Percentiles rank a stretch among this genome's conserved stretches.
phyloP scores from a whole-genome alignment of 805 yeast genomes.

The Ogataea dorogensis region DNA sequence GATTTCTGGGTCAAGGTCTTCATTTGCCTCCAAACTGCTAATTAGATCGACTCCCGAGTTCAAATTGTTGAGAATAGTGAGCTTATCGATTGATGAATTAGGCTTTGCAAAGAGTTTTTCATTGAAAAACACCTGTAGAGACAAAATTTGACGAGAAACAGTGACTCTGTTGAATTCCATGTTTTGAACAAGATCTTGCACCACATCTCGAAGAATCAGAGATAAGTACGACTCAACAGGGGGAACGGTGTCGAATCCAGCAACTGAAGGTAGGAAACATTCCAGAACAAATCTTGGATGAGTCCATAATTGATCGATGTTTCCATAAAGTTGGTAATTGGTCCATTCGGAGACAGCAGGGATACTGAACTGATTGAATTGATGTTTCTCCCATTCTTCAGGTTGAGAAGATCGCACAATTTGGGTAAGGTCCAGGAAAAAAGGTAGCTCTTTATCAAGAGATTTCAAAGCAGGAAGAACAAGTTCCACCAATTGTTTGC shows the following conservation, averaged over 20 bases:
- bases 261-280: slow-evolving; percentile 52
- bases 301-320: slow-evolving; percentile 67
- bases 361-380: slow-evolving; percentile 24
- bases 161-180: slow-evolving; percentile 88
- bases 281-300: slow-evolving; percentile 60
- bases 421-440: slow-evolving; percentile 39
- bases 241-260: slow-evolving; percentile 68
- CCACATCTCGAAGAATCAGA: slow-evolving; percentile 69
- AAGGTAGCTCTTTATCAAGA: slow-evolving; percentile 40
- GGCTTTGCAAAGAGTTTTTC: slow-evolving; percentile 64
- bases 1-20: slow-evolving; percentile 27
- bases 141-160: slow-evolving; percentile 78
- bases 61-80: slow-evolving; percentile 40
- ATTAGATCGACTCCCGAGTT: slow-evolving; percentile 40
- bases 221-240: slow-evolving; percentile 49
- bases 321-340: slow-evolving; percentile 38
- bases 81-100: slow-evolving; percentile 74
- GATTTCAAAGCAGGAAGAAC: slow-evolving; percentile 52
- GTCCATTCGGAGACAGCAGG: slow-evolving; percentile 39
- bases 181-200: slow-evolving; percentile 70
- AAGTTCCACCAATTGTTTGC: slow-evolving; percentile 47
- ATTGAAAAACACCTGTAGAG: slow-evolving; percentile 69
- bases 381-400: slow-evolving; percentile 25
- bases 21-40: slow-evolving; percentile 28
- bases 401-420: slow-evolving; percentile 17